Base-by-base conservation (phyloP, 2,329 filamentous ascomycete species). In the Stenocarpella maydis region DNA sequence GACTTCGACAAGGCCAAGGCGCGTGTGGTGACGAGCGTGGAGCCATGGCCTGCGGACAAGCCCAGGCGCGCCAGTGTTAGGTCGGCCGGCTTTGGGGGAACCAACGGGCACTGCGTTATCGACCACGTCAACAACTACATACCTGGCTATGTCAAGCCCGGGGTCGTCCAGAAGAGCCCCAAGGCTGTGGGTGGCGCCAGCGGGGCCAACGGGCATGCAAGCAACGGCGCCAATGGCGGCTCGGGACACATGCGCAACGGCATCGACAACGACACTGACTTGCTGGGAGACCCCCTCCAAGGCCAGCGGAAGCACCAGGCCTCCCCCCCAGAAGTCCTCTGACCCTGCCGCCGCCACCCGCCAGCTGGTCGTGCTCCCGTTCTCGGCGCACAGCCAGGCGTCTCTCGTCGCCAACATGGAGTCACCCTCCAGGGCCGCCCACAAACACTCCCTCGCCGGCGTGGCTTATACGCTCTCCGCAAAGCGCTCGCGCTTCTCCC, bases 61-160 rank as follows among this genome's bases (percentile, higher is more conserved):
- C 41, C 70, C 3, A 73, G 76, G 24, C 54, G 75, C 31, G 75
- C 75, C 2, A 76, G 74, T 6, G 68, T 81, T 4, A 81, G 78
- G 47, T 75, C 73, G 1, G 81, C 80, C 63, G 79, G 80, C 0
- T 73, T 80, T 4, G 80, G 78, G 0, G 80, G 80, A 2, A 67
- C 78, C 1, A 81, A 55, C 14, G 55, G 12, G 8, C 55, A 61
- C 19, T n/a, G 8, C 9, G 21, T 61, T 9, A 43, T 61, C 15
- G 55, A 61, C 6, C 49, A 52, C n/a, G 49, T 52, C 1, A 7
- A 52, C 24, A 19, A 10, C 26, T 31, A 9, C 5, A 6, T 52
- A 4, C 49, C 49, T 0, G 49, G 26, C 49, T 52, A 52, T n/a
- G 26, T 52, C 24, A 31, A 31, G 10, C 49, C 49, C 2, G 49